These are phyloP conservation scores for Cadophora sp. DNA, from an alignment of 2,329 filamentous ascomycete species.

Conservation along the genomic window DNA sequence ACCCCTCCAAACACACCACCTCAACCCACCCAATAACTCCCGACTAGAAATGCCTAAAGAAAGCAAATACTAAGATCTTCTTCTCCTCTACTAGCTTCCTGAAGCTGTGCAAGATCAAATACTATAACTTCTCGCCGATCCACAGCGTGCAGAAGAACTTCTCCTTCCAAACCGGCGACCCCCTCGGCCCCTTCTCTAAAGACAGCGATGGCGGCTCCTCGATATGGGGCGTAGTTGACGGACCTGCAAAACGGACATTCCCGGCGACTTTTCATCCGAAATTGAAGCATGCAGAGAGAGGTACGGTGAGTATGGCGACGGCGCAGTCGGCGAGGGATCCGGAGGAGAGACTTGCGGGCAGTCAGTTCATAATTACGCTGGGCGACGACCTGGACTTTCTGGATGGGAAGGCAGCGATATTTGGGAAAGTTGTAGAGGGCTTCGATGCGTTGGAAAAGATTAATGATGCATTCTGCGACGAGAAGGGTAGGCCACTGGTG, in stretches of 20 bases:
- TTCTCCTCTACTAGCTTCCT: slow-evolving; percentile 73
- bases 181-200: slow-evolving; percentile 82
- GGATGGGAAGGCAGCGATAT: slow-evolving; percentile 93
- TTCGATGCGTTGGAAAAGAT: slow-evolving; percentile 95
- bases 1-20: slow-evolving; percentile 23
- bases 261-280: slow-evolving; percentile 84
- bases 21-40: slow-evolving; percentile 29
- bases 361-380: slow-evolving; percentile 93
- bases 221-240: slow-evolving; percentile 85
- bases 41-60: slow-evolving; percentile 57
- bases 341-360: slow-evolving; percentile 82
- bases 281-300: slow-evolving; percentile 85
- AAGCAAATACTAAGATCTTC: slow-evolving; percentile 55
- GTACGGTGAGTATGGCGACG: slow-evolving; percentile 98
- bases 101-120: slow-evolving; percentile 98
- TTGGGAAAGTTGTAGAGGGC: slow-evolving; percentile 93
- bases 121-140: slow-evolving; percentile 96
- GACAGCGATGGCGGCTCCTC: slow-evolving; percentile 92
- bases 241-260: slow-evolving; percentile 76
- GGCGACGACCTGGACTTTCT: slow-evolving; percentile 89
- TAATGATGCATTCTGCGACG: slow-evolving; percentile 87
- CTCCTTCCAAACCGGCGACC: slow-evolving; percentile 95
- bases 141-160: slow-evolving; percentile 94
- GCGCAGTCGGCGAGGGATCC: slow-evolving; percentile 77
- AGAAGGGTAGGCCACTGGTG: slow-evolving; percentile 84